Percentiles rank a stretch among this genome's conserved stretches.
phyloP scores from a whole-genome alignment of 257 asterid genomes.

The Knoxia roxburghii region DNA sequence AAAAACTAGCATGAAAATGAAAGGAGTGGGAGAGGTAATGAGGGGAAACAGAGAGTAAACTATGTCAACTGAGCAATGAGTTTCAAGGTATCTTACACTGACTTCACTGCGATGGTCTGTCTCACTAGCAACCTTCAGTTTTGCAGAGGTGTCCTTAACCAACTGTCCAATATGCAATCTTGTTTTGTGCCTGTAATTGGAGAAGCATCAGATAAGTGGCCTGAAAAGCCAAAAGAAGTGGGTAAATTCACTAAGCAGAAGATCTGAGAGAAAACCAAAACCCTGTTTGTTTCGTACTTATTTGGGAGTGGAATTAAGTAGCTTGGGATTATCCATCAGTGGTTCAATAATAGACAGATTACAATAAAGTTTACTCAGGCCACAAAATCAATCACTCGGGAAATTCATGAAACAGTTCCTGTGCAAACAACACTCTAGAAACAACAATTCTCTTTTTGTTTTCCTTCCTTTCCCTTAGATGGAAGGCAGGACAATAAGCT shows the following conservation, averaged over 20 bases:
- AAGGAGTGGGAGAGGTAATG: not conserved
- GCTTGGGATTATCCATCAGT: not conserved
- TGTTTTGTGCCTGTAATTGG: conserved; percentile 63
- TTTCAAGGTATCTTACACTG: conserved; percentile 41
- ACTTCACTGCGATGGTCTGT: conserved; percentile 59
- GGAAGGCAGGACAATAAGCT: too few species aligned
- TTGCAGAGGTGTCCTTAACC: conserved; percentile 77
- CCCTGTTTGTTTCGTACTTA: not conserved
- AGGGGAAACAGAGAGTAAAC: not conserved
- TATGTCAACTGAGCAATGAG: conserved; percentile 1
- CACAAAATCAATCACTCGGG: not conserved
- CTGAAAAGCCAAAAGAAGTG: not conserved
- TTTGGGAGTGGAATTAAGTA: not conserved
- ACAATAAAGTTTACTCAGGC: not conserved
- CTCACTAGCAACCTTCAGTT: conserved; percentile 85
- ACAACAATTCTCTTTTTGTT: too few species aligned
- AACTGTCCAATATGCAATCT: conserved; percentile 80
- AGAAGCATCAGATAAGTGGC: not conserved
- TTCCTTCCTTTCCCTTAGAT: too few species aligned
- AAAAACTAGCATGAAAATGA: not conserved
- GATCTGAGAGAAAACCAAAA: not conserved
- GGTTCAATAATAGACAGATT: not conserved
- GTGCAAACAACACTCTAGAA: too few species aligned
- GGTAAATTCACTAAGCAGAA: not conserved
- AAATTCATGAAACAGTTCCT: not conserved